phyloP scores from a whole-genome alignment of 495 filamentous ascomycete species.

The Glonium stellatum region DNA sequence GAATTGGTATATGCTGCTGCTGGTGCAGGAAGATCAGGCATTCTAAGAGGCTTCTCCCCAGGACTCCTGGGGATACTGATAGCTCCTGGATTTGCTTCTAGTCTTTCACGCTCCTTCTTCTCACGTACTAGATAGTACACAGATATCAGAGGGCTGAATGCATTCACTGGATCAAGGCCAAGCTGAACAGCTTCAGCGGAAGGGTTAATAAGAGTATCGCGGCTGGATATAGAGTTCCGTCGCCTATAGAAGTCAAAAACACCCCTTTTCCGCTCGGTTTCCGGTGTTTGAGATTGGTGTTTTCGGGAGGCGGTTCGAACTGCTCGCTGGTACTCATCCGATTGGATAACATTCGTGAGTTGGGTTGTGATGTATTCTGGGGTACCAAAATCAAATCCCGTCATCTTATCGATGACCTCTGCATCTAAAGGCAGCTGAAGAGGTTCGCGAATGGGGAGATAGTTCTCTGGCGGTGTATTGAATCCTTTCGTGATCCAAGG shows the following conservation, averaged over 20 bases:
- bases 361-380: slow-evolving; percentile 74
- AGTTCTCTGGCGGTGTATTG: slow-evolving; percentile 77
- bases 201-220: slow-evolving; percentile 79
- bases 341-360: slow-evolving; percentile 76
- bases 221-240: slow-evolving; percentile 76
- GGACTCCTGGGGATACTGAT: slow-evolving; percentile 48
- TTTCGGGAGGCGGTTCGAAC: slow-evolving; percentile 57
- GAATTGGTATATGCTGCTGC: slow-evolving; percentile 90
- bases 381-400: slow-evolving; percentile 92
- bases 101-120: slow-evolving; percentile 77
- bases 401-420: slow-evolving; percentile 84
- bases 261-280: slow-evolving; percentile 73
- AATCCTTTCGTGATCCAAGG: slow-evolving; percentile 98
- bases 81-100: slow-evolving; percentile 56
- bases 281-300: slow-evolving; percentile 55
- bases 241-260: slow-evolving; percentile 96
- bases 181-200: slow-evolving; percentile 77
- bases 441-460: slow-evolving; percentile 76
- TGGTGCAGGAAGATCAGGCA: slow-evolving; percentile 72
- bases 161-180: slow-evolving; percentile 84
- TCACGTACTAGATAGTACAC: slow-evolving; percentile 95
- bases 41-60: slow-evolving; percentile 54
- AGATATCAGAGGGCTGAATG: slow-evolving; percentile 85
- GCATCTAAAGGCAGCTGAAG: slow-evolving; percentile 77
- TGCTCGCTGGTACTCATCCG: slow-evolving; percentile 84